Evolutionary conservation across 139 green algal genomes (phyloP).

Genomic region (Nannochloris sp.): DNA sequence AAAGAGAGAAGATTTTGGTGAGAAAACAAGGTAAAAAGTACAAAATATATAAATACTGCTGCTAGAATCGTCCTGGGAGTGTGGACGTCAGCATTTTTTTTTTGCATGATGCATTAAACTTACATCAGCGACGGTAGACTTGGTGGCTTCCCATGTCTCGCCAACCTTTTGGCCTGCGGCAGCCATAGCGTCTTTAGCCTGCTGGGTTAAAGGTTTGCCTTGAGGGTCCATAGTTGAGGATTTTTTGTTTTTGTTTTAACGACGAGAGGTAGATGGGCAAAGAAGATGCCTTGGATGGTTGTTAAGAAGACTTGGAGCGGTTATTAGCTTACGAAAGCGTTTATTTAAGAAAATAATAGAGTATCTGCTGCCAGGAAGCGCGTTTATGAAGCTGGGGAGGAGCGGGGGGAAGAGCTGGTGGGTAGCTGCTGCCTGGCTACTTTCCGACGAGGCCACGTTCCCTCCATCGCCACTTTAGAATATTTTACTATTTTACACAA

Average conservation of each 20-base stretch:
- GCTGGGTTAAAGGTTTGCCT: background rate
- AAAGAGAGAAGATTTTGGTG: background rate
- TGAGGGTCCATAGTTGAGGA: background rate
- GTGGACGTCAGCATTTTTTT: too few species aligned
- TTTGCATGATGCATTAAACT: too few species aligned
- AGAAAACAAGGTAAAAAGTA: background rate
- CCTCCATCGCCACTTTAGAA: too few species aligned
- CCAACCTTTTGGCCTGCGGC: background rate
- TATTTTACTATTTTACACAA: too few species aligned
- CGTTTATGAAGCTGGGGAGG: background rate
- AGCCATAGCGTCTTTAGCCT: background rate
- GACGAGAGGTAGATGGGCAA: too few species aligned
- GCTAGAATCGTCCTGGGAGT: background rate
- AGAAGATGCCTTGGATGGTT: too few species aligned
- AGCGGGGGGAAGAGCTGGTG: background rate
- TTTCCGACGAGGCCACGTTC: too few species aligned
- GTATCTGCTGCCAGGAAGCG: background rate
- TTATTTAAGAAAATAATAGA: background rate
- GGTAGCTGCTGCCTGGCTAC: background rate
- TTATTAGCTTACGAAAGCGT: background rate
- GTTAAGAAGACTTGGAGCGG: background rate
- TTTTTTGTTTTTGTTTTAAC: background rate
- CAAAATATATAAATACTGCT: background rate
- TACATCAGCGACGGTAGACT: background rate
- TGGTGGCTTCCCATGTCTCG: background rate